Evolutionary conservation across 2,329 filamentous ascomycete species (phyloP), one percentile per base, ranked within the genome.

Genomic region (Hortaea werneckii): DNA sequence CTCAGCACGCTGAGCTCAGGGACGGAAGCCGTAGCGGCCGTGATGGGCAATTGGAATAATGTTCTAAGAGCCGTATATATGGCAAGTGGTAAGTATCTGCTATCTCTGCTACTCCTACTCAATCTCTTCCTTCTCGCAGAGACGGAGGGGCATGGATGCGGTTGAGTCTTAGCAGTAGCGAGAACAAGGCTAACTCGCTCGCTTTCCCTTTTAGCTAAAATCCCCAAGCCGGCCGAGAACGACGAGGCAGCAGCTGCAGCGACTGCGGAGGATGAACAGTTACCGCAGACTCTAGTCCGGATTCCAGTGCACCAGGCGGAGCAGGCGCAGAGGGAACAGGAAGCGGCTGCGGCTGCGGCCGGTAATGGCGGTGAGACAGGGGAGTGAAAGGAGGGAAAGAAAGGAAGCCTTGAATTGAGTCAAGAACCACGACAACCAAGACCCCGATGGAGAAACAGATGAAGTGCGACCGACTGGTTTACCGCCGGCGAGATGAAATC

Each of bases 21-120:
- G 10, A 92, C 87, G 29, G 85, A 92, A 76, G 85, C 84, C 49
- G 87, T 94, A 58, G 86, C 87, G 35, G 77, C 82, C n/a, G 86
- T 94, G 20, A 72, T 94, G 62, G 78, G 82, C 44, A 94, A 92
- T 64, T 94, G 87, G 87, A 83, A 89, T 65, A 89, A 87, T 57
- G 86, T 94, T 53, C 74, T 94, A 49, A 76, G 83, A 53, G 85
- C 85, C 37, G 89, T 94, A 59, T 84, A 84, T 60, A 89, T 92
- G 84, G 87, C 87, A 50, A 89, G 84, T 49, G 76, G 85, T 89
- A 74, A 60, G 79, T 69, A 20, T 20, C 4, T 20, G 20, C 20
- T 2, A 4, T 20, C 4, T 20, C 20, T 20, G 20, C 20, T 20
- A 20, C 20, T 20, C 20, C 20, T 20, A 4, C 20, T 4, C 20